phyloP scores from a whole-genome alignment of 495 filamentous ascomycete species.

The Aspergillus kassunensis region DNA sequence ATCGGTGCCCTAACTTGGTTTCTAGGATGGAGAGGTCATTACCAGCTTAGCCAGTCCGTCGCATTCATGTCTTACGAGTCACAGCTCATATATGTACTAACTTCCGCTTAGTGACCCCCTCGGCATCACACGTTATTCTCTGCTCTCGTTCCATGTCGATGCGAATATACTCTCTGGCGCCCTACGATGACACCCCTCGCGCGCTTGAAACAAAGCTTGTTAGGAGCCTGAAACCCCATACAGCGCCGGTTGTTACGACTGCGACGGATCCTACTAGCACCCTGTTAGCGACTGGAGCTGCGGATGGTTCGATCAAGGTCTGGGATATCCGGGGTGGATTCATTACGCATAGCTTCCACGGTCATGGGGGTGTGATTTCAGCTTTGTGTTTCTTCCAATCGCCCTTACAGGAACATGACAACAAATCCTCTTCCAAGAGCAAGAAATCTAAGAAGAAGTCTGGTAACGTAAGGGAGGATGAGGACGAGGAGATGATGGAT shows the following conservation, averaged over 20 bases:
- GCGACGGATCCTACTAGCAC: conserved; percentile 83
- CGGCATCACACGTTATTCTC: conserved; percentile 77
- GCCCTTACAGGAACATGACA: conserved; percentile 32
- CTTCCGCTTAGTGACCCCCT: conserved; percentile 65
- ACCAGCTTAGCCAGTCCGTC: conserved; percentile 75
- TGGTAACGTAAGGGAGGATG: conserved; percentile 22
- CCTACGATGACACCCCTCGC: conserved; percentile 47
- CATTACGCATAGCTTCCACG: conserved; percentile 91
- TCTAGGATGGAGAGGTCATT: conserved; percentile 85
- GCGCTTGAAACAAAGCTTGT: conserved; percentile 62
- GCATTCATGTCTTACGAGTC: neutral
- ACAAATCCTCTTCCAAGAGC: conserved; percentile 25
- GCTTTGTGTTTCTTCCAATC: conserved; percentile 89
- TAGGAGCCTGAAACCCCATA: conserved; percentile 84
- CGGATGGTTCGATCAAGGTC: conserved; percentile 90
- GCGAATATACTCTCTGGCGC: conserved; percentile 76
- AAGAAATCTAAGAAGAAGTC: conserved; percentile 46
- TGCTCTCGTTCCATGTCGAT: conserved; percentile 93
- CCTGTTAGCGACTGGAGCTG: conserved; percentile 82
- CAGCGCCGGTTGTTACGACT: conserved; percentile 78
- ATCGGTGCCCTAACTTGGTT: conserved; percentile 18
- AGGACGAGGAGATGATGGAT: conserved; percentile 42
- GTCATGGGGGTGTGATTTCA: conserved; percentile 84
- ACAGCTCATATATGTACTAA: conserved; percentile 20
- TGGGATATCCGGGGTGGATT: conserved; percentile 93